phyloP scores from a whole-genome alignment of 2,329 filamentous ascomycete species.

The Cadophora gregata region DNA sequence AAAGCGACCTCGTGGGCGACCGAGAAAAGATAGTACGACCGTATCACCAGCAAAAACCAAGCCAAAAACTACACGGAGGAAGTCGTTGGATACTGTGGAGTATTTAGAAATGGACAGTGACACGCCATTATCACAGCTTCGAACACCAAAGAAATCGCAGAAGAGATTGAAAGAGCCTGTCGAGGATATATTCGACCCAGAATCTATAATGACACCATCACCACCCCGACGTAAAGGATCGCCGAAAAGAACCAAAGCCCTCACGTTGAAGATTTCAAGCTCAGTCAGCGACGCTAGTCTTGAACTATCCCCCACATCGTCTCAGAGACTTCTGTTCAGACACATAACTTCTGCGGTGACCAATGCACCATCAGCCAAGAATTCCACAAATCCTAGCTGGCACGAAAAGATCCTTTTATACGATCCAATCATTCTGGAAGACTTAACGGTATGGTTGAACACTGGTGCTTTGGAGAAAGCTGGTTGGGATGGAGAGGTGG shows the following conservation, averaged over 20 bases:
- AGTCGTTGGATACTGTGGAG: conserved; percentile 32
- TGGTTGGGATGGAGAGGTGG: conserved; percentile 70
- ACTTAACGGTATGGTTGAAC: conserved; percentile 84
- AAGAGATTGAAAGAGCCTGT: conserved; percentile 39
- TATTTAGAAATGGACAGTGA: conserved; percentile 35
- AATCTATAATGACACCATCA: conserved; percentile 39
- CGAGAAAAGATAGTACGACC: conserved; percentile 47
- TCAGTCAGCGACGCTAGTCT: conserved; percentile 21
- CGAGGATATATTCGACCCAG: conserved; percentile 60
- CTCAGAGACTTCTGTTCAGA: conserved; percentile 55
- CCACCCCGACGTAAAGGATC: conserved; percentile 37
- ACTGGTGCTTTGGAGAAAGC: conserved; percentile 66
- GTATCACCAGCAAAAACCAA: conserved; percentile 29
- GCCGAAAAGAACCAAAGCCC: conserved; percentile 29
- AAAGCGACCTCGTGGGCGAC: conserved; percentile 47
- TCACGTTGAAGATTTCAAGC: conserved; percentile 28
- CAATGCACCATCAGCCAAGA: conserved; percentile 54
- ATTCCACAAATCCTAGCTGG: conserved; percentile 69
- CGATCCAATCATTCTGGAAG: conserved; percentile 87
- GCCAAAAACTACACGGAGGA: conserved; percentile 26
- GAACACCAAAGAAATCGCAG: conserved; percentile 42
- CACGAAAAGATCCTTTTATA: conserved; percentile 94
- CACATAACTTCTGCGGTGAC: conserved; percentile 62
- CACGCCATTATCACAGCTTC: conserved; percentile 31
- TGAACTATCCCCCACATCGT: conserved; percentile 44